A percentile compares a stretch with the other conserved stretches of the same genome.
Conservation (phyloP, 345 rosid genomes). For the Bruguiera gymnorhiza region DNA sequence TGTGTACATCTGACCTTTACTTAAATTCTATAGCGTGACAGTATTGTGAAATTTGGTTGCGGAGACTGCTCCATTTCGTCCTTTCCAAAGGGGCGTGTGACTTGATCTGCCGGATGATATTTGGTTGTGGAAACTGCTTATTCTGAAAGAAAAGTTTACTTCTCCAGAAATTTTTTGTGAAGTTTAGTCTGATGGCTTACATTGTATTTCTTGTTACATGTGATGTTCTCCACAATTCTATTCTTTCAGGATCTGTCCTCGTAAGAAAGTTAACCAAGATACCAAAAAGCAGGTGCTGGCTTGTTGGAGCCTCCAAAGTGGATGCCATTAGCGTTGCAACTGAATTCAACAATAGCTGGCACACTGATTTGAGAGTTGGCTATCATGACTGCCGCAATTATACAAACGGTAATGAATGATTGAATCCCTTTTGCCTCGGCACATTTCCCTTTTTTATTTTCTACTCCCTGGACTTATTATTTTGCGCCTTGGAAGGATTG, state of each 20-base stretch:
- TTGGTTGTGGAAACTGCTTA: too few relatives aligned
- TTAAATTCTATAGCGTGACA: too few relatives aligned
- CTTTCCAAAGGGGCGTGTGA: too few relatives aligned
- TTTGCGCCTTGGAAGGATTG: constrained; percentile 41
- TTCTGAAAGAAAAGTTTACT: too few relatives aligned
- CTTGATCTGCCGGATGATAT: too few relatives aligned
- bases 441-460: neutral
- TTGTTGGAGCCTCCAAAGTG: constrained; percentile 51
- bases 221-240: neutral
- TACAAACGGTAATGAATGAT: constrained; percentile 50
- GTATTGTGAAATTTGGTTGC: too few relatives aligned
- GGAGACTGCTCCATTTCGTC: too few relatives aligned
- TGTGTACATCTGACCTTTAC: too few relatives aligned
- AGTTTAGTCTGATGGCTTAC: too few relatives aligned
- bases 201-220: neutral
- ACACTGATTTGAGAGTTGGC: constrained; percentile 59
- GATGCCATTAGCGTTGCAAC: constrained; percentile 47
- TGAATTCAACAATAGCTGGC: constrained; percentile 54
- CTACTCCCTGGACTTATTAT: neutral
- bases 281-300: constrained; percentile 67
- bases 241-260: constrained; percentile 43
- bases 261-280: constrained; percentile 49
- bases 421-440: neutral
- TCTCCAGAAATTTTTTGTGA: too few relatives aligned
- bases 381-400: constrained; percentile 71